Percentiles rank a stretch among this genome's conserved stretches.
These are phyloP conservation scores for Cyberlindnera nakhonratchasimensis DNA, from an alignment of 805 yeast genomes.

Conservation along the genomic window DNA sequence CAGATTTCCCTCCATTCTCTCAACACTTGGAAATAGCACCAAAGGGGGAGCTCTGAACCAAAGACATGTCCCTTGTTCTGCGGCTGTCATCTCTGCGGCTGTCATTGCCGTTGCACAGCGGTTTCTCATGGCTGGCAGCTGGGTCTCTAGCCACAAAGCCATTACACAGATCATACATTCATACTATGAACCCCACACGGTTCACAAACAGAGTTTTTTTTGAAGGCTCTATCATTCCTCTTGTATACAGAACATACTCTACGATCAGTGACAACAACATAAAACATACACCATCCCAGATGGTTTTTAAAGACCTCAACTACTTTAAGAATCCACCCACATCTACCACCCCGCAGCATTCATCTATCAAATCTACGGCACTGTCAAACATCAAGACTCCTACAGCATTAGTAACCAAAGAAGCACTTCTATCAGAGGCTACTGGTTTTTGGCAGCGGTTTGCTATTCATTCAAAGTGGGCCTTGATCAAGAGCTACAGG, in stretches of 20 bases:
- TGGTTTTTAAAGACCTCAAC: conserved; percentile 19
- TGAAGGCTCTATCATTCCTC: too few relatives aligned
- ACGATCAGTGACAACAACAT: background rate
- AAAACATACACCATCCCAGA: conserved; percentile 5
- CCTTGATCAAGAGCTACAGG: conserved; percentile 66
- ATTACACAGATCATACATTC: background rate
- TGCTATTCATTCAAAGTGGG: conserved; percentile 67
- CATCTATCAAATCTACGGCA: background rate
- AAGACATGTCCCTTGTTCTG: background rate
- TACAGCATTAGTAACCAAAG: conserved; percentile 17
- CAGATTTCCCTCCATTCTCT: too few relatives aligned
- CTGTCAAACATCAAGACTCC: conserved; percentile 1
- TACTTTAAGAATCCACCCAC: conserved; percentile 6
- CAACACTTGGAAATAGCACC: too few relatives aligned
- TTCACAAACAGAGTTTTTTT: too few relatives aligned
- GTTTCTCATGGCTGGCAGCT: background rate
- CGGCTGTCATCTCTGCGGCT: conserved; percentile 5
- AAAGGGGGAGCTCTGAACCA: too few relatives aligned
- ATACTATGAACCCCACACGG: background rate
- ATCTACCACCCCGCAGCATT: background rate
- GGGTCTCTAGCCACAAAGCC: background rate
- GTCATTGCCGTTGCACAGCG: background rate
- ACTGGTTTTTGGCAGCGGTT: conserved; percentile 37
- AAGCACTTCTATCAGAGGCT: conserved; percentile 20
- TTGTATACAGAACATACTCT: conserved; percentile 1